Percentiles rank a stretch among this genome's conserved stretches.
phyloP scores from a whole-genome alignment of 1,284 basidiomycete genomes.

The Moniliophthora roreri region DNA sequence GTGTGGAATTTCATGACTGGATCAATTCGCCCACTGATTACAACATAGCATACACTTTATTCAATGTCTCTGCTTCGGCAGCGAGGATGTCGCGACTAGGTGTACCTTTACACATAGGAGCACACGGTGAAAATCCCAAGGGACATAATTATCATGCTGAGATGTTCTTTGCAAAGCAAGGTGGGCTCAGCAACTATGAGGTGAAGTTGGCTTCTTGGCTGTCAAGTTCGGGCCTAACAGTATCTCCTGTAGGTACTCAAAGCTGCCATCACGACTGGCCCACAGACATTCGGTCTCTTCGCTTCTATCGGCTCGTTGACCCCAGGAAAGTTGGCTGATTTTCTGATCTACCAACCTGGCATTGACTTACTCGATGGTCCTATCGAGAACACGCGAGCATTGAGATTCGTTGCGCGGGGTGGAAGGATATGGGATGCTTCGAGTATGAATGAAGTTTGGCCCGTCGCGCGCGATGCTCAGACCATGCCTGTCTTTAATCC shows the following conservation, averaged over 20 bases:
- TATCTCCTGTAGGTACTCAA: constrained; percentile 58
- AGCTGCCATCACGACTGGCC: constrained; percentile 65
- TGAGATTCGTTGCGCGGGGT: constrained; percentile 57
- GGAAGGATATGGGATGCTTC: constrained; percentile 67
- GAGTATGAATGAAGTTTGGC: constrained; percentile 70
- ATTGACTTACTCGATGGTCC: constrained; percentile 55
- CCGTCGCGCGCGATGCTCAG: constrained; percentile 54
- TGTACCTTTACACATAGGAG: constrained; percentile 63
- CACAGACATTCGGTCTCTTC: constrained; percentile 61
- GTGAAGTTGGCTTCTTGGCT: constrained; percentile 19
- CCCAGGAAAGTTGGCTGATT: constrained; percentile 66
- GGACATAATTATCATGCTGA: constrained; percentile 74
- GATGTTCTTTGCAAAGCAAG: constrained; percentile 60
- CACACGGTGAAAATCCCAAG: constrained; percentile 70
- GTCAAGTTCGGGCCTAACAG: not conserved
- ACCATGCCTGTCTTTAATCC: constrained; percentile 58
- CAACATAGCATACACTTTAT: constrained; percentile 54
- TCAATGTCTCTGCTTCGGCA: constrained; percentile 65
- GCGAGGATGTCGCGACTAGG: constrained; percentile 65
- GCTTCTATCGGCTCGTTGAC: constrained; percentile 61
- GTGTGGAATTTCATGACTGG: constrained; percentile 34
- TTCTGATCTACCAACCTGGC: constrained; percentile 59
- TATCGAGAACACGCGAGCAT: constrained; percentile 47
- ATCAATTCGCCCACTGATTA: not conserved
- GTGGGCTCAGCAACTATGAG: constrained; percentile 54